Conservation (phyloP, 495 filamentous ascomycete species). For the Xylaria scruposa region DNA sequence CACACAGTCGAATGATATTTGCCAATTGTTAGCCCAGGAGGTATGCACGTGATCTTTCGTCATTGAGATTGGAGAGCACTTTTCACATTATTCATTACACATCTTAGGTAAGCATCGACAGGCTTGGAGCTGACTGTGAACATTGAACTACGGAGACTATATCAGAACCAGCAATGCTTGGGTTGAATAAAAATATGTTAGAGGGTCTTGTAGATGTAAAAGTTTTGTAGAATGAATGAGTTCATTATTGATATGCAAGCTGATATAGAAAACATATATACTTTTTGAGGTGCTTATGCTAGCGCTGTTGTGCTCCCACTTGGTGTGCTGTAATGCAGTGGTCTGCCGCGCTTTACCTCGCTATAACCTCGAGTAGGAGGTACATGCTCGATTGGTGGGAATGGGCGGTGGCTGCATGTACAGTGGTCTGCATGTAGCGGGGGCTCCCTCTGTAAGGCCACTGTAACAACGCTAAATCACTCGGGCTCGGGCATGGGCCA, state of each 20-base stretch:
- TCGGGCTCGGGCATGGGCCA: constrained; percentile 3
- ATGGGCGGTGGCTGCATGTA: constrained; percentile 5
- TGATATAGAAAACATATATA: neutral
- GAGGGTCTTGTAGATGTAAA: neutral
- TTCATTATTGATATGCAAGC: neutral
- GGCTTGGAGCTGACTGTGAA: constrained; percentile 5
- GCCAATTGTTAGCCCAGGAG: neutral
- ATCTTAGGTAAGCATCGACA: constrained; percentile 14
- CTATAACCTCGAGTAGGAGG: neutral
- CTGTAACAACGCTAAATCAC: constrained; percentile 4
- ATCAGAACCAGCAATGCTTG: neutral
- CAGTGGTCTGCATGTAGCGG: neutral
- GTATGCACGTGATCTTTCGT: constrained; percentile 10
- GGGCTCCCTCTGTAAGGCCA: neutral
- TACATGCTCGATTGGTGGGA: constrained; percentile 1
- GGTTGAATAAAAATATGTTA: neutral
- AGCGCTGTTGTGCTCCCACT: neutral
- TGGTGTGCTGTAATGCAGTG: constrained; percentile 3
- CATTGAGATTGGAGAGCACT: neutral
- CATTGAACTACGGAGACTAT: neutral
- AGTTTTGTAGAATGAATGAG: neutral
- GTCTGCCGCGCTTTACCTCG: neutral
- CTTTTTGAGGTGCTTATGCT: neutral
- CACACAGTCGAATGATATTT: neutral
- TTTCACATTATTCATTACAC: neutral